These are phyloP conservation scores for Phlebiopsis flavidoalba DNA, from an alignment of 768 basidiomycete species.

Conservation along the genomic window DNA sequence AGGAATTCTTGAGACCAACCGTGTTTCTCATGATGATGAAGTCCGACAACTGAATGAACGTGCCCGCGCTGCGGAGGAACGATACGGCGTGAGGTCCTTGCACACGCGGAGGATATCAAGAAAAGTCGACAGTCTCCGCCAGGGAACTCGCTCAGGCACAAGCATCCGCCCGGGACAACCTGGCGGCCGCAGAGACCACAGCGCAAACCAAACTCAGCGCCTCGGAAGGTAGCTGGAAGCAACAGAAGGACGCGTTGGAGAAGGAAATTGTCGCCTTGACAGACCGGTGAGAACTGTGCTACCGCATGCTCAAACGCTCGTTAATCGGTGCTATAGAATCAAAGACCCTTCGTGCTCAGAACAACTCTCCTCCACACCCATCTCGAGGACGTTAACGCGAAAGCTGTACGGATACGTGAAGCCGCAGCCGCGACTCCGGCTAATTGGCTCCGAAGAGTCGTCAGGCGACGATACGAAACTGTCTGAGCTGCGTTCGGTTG, in stretches of 20 bases:
- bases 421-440: conserved; percentile 46
- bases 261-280: conserved; percentile 74
- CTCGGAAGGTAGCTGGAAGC: conserved; percentile 76
- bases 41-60: conserved; percentile 65
- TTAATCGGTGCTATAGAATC: conserved; percentile 36
- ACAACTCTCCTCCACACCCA: conserved; percentile 75
- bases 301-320: conserved; percentile 40
- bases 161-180: conserved; percentile 49
- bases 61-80: conserved; percentile 73
- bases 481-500: conserved; percentile 70
- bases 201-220: conserved; percentile 66
- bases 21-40: conserved; percentile 56
- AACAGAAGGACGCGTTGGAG: conserved; percentile 71
- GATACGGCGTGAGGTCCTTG: conserved; percentile 78
- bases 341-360: conserved; percentile 75
- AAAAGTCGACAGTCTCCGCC: conserved; percentile 55
- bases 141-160: conserved; percentile 53
- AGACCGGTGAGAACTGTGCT: conserved; percentile 13
- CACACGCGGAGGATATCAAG: conserved; percentile 85
- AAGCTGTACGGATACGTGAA: conserved; percentile 75
- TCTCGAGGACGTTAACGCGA: conserved; percentile 76
- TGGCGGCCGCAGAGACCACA: conserved; percentile 60
- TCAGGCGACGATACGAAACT: conserved; percentile 59
- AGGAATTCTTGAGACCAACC: conserved; percentile 60
- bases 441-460: conserved; percentile 39